Base-by-base conservation (phyloP, 768 basidiomycete genomes). In the Suillus bovinus region DNA sequence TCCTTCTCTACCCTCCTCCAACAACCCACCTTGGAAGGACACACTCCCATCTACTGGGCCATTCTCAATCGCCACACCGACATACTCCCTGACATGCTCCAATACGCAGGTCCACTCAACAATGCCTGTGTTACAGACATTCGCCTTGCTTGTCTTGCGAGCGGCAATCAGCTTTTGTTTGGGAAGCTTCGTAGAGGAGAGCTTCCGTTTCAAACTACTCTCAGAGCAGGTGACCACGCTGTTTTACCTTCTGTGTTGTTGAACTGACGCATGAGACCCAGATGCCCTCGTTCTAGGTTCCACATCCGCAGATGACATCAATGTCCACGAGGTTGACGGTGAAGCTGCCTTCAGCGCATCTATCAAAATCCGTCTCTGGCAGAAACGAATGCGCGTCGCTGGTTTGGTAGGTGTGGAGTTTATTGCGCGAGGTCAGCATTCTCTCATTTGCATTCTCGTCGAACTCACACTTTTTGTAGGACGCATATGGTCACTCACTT, bases 31-130 rank as follows among this genome's bases (percentile, higher is more conserved):
- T 84, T 90, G 41, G 90, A 90, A 66, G 78, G 77, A 0, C 88
- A 86, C 67, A 85, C 86, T 0, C 86, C 88, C 0, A 65, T 91
- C 3, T 91, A 91, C 69, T 91, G 90, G 90, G 86, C 85, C 0
- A 84, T 91, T 64, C 74, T 91, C 27, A 89, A 88, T 61, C 82
- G 81, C 3, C 60, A 63, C 4, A 52, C 69, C 16, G 70, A 76
- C 31, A 69, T 82, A 27, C 64, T 89, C 5, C 72, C 85, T 22
- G 80, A 81, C 0, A 74, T 91, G 24, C 76, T 91, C 52, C 78
- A 79, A 5, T 78, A 84, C 56, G 83, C 88, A 0, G 76, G 80
- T 0, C 81, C 82, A 10, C 70, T 84, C 3, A 70, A 72, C 7
- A 63, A 66, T 13, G 39, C 64, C n/a, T 86, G 85, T 0, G 71